A percentile compares a stretch with the other conserved stretches of the same genome.
Conservation (phyloP, 225 moss, liverwort and hornwort genomes). For the Sphagnum contortum region DNA sequence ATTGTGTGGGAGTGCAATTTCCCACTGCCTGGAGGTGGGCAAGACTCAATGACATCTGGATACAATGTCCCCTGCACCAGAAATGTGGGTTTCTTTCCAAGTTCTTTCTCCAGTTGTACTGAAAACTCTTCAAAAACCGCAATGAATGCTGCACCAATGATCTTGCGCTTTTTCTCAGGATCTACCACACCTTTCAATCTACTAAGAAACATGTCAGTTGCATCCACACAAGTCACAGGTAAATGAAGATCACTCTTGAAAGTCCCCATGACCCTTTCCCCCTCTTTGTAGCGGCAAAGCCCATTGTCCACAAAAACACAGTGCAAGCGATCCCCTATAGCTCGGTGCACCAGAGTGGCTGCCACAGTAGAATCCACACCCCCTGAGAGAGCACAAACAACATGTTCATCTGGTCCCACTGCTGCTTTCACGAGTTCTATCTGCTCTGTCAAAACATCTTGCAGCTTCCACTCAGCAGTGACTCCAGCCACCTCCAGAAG, state of each 20-base stretch:
- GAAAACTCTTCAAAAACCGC: constrained; percentile 77
- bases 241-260: constrained; percentile 74
- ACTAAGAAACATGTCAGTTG: constrained; percentile 61
- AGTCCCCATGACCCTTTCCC: constrained; percentile 77
- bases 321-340: constrained; percentile 72
- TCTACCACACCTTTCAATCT: constrained; percentile 78
- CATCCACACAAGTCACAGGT: constrained; percentile 73
- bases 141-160: constrained; percentile 86
- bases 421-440: constrained; percentile 39
- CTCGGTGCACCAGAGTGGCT: constrained; percentile 71
- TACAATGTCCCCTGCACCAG: constrained; percentile 84
- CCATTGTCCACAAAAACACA: constrained; percentile 85
- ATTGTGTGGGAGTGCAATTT: constrained; percentile 85
- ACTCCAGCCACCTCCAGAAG: constrained; percentile 59
- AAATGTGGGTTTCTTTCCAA: constrained; percentile 58
- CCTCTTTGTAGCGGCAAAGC: constrained; percentile 67
- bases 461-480: constrained; percentile 63
- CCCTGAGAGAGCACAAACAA: constrained; percentile 73
- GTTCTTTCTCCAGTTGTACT: constrained; percentile 44
- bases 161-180: constrained; percentile 72
- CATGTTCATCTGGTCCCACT: constrained; percentile 63
- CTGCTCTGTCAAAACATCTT: constrained; percentile 63
- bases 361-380: constrained; percentile 85
- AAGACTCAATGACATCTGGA: constrained; percentile 89
- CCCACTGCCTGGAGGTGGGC: constrained; percentile 89